Evolutionary conservation across 495 filamentous ascomycete genomes (phyloP).

Genomic region (Aspergillus diversus): DNA sequence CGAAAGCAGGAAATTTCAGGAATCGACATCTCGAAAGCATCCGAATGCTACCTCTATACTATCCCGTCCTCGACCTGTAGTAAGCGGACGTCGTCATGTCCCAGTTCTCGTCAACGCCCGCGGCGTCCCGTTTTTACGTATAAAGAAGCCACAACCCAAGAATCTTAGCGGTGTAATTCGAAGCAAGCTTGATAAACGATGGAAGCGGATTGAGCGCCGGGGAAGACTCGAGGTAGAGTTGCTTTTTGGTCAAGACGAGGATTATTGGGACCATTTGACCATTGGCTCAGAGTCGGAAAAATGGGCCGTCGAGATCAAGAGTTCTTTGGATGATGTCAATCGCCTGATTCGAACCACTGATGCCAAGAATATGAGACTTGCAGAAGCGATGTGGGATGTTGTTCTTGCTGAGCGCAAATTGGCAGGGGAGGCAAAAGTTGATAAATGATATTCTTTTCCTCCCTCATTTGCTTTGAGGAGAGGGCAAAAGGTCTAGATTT

Average conservation of each 20-base stretch:
- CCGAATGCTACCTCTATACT: constrained; percentile 46
- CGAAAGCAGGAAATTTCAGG: constrained; percentile 31
- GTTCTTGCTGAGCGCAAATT: constrained; percentile 47
- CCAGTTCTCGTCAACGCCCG: constrained; percentile 62
- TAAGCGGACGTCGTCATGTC: constrained; percentile 58
- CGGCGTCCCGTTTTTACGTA: constrained; percentile 69
- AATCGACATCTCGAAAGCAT: constrained; percentile 35
- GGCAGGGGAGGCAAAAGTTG: constrained; percentile 36
- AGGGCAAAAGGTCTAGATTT: too few species aligned
- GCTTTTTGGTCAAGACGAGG: constrained; percentile 56
- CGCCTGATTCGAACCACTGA: constrained; percentile 31
- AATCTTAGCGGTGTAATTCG: constrained; percentile 60
- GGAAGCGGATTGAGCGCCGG: constrained; percentile 35
- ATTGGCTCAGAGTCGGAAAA: constrained; percentile 20
- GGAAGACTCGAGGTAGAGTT: constrained; percentile 38
- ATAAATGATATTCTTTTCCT: constrained; percentile 13
- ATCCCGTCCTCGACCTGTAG: constrained; percentile 48
- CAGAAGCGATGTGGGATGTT: constrained; percentile 46
- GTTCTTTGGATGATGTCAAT: constrained; percentile 25
- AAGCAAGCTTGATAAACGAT: constrained; percentile 51
- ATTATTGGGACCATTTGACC: constrained; percentile 58
- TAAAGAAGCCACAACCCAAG: constrained; percentile 69
- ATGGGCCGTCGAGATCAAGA: constrained; percentile 31
- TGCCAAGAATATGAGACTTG: constrained; percentile 31
- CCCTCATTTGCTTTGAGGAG: too few species aligned